Conservation (phyloP, 2,329 filamentous ascomycete species). For the Aureobasidium sp. region DNA sequence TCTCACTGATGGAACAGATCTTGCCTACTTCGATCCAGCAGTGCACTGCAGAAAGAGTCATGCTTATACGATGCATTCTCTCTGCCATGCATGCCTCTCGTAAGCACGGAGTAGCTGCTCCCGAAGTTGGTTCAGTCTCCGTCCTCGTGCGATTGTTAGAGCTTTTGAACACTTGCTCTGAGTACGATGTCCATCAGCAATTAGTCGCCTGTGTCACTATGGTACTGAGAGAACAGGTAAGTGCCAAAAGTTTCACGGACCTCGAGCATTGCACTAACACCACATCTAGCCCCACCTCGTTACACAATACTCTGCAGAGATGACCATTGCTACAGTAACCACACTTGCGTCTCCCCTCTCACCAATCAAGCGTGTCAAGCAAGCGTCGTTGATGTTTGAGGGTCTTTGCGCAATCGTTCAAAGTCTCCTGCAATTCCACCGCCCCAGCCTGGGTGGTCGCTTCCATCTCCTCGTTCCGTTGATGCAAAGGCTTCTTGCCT, state of each 20-base stretch:
- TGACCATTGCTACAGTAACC: conserved; percentile 28
- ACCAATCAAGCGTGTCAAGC: conserved; percentile 20
- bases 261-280: background rate
- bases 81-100: background rate
- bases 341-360: conserved; percentile 26
- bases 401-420: conserved; percentile 47
- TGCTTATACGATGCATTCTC: conserved; percentile 2
- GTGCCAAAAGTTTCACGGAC: background rate
- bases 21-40: background rate
- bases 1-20: background rate
- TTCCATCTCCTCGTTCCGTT: conserved; percentile 50
- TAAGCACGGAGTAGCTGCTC: background rate
- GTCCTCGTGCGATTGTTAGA: conserved; percentile 8
- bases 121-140: background rate
- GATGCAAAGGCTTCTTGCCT: conserved; percentile 46
- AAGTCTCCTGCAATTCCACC: conserved; percentile 47
- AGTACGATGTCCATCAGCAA: conserved; percentile 2
- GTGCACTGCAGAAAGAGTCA: background rate
- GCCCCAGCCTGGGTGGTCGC: conserved; percentile 50
- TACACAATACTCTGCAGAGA: conserved; percentile 37
- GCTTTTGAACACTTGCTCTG: background rate
- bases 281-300: conserved; percentile 27
- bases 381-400: conserved; percentile 39
- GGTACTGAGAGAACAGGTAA: conserved; percentile 15
- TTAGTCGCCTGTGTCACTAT: conserved; percentile 9